phyloP scores from a whole-genome alignment of 2,329 filamentous ascomycete species.

The Colletotrichum kahawae region DNA sequence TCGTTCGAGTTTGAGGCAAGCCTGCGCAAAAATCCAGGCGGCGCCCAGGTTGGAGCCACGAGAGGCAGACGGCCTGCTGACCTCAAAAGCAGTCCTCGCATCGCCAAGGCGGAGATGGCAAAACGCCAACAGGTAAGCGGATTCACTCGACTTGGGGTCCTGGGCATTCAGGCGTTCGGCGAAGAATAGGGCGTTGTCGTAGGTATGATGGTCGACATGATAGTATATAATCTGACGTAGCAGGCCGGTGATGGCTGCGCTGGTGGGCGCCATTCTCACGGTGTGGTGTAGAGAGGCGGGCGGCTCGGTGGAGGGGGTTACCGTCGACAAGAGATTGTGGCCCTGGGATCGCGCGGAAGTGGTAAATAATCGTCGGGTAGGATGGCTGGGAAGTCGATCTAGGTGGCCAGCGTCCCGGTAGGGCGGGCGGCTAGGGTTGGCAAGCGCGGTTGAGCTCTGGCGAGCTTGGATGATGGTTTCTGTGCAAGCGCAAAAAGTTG shows the following conservation, averaged over 20 bases:
- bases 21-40: slow-evolving; percentile 89
- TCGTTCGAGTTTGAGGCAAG: slow-evolving; percentile 79
- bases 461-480: slow-evolving; percentile 8
- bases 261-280: slow-evolving; percentile 57
- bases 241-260: slow-evolving; percentile 53
- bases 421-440: not conserved
- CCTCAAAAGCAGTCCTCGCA: slow-evolving; percentile 84
- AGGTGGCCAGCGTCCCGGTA: not conserved
- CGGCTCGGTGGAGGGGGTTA: slow-evolving; percentile 10
- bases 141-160: slow-evolving; percentile 81
- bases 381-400: slow-evolving; percentile 4
- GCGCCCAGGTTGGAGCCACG: slow-evolving; percentile 83
- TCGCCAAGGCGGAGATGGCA: slow-evolving; percentile 86
- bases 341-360: slow-evolving; percentile 10
- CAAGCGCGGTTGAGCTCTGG: slow-evolving; percentile 4
- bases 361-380: not conserved
- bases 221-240: slow-evolving; percentile 67
- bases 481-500: slow-evolving; percentile 17
- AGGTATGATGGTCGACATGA: slow-evolving; percentile 86
- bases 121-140: slow-evolving; percentile 81
- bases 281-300: not conserved
- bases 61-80: slow-evolving; percentile 72
- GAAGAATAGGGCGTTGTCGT: slow-evolving; percentile 92
- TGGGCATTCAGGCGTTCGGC: slow-evolving; percentile 85
- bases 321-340: slow-evolving; percentile 14